Evolutionary conservation across 225 moss, liverwort and hornwort species (phyloP).

Genomic region (Ulota crispa): DNA sequence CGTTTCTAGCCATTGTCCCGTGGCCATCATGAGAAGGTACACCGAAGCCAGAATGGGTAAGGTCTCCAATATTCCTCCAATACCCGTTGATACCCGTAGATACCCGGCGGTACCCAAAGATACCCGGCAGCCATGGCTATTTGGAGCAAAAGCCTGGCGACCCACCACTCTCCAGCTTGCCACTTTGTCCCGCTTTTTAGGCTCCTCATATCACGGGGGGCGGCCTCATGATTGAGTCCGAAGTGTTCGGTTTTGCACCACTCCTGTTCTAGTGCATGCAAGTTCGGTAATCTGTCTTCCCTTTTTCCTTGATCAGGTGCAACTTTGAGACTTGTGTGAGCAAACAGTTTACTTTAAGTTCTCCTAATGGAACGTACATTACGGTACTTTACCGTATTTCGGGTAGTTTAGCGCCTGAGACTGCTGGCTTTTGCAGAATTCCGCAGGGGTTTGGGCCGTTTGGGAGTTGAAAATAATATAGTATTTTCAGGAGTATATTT

Average conservation of each 20-base stretch:
- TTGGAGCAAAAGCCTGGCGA: too few relatives aligned
- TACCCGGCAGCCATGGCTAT: too few relatives aligned
- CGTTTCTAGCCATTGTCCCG: background rate
- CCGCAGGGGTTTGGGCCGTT: background rate
- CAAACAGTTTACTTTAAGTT: background rate
- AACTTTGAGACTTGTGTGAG: background rate
- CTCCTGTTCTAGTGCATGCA: background rate
- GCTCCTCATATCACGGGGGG: background rate
- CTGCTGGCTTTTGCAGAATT: too few relatives aligned
- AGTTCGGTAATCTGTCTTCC: background rate
- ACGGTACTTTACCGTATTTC: too few relatives aligned
- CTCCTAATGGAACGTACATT: background rate
- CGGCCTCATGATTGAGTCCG: background rate
- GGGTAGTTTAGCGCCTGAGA: too few relatives aligned
- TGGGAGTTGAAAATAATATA: background rate
- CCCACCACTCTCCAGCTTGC: background rate
- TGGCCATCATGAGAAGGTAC: background rate
- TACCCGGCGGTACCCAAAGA: too few relatives aligned
- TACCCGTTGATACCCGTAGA: background rate
- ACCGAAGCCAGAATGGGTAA: background rate
- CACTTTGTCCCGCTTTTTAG: background rate
- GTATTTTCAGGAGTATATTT: background rate
- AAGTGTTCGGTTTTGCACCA: background rate
- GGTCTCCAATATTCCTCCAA: background rate
- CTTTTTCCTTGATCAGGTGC: background rate